Base-by-base conservation (phyloP, 2,329 filamentous ascomycete genomes). In the Sporothrix luriei region DNA sequence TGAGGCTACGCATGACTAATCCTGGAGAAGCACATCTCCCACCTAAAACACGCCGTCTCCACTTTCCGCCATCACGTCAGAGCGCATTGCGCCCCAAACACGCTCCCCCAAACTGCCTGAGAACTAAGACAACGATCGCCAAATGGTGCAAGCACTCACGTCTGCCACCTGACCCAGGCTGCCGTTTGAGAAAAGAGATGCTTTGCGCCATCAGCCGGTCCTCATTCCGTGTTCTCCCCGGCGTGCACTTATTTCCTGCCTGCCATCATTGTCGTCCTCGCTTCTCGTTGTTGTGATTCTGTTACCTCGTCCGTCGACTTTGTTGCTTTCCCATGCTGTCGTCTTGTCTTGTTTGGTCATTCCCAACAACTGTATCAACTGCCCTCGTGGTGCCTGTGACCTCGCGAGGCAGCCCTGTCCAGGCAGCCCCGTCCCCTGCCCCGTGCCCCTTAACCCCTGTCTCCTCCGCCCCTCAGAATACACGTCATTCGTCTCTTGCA, bases 401-500 rank as follows among this genome's bases (percentile, higher is more conserved):
- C 24, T 26, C n/a, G 2, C 26, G 43, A n/a, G 61, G 61, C 61
- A 33, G 29, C 29, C 19, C 33, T 54, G 51, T 33, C 33, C 33
- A 33, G 33, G 33, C 33, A 26, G 29, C 54, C 55, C 55, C 33
- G 2, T 59, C 16, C 38, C 57, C n/a, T 43, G 19, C n/a, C 57
- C 57, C 38, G 40, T 38, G 10, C 57, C 38, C 43, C 61, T n/a
- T 64, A 14, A 64, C 61, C 61, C 61, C 61, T 64, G 57, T 26
- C 57, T 46, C 21, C 11, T n/a, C 54, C n/a, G 21, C n/a, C 59
- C 59, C 24, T n/a, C 61, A 33, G 43, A 19, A 65, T 51, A 65
- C 62, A 65, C 62, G 62, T 65, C 62, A 51, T 65, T 38, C 61
- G 40, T 62, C 61, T 29, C 61, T 33, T 49, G 40, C 43, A 49